Base-by-base conservation (phyloP, 2,329 filamentous ascomycete genomes). In the Penicillium sp. region DNA sequence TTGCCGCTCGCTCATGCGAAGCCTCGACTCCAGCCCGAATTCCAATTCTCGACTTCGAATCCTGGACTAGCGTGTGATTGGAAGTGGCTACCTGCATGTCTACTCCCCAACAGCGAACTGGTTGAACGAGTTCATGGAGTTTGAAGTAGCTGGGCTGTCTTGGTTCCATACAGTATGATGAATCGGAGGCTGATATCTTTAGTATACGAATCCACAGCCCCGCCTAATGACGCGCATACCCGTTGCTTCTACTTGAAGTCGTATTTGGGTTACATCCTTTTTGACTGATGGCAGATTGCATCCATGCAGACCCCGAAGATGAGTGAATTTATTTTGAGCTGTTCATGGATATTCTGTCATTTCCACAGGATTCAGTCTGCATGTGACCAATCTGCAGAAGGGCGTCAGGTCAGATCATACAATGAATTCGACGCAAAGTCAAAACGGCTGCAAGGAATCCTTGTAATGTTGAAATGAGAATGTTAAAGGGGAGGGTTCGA, bases 11-110 rank as follows among this genome's bases (percentile, higher is more conserved):
- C 57, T 29, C 49, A 57, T 61, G 51, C 40, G 31, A 63, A 56
- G 25, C 45, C 56, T 56, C 56, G 48, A 60, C 52, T 49, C 58
- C 62, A 60, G 63, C 29, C 61, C 43, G 43, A 38, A 42, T 64
- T 56, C 47, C 60, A 64, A 67, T 67, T 38, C 53, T 50, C 60
- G 58, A 47, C 50, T 61, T 25, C 15, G 31, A 25, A 48, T 68
- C 50, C 60, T 48, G 60, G 58, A 38, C 50, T 61, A 64, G 64
- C 62, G 67, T 61, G 69, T 71, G 70, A 71, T 73, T 60, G 31
- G 60, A 54, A 29, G 56, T 67, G 70, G 66, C 50, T 67, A 61
- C 66, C 62, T 73, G 70, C 70, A 73, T 64, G 37, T 12, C 35
- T 46, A 35, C 54, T 42, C 13, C 49, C 23, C 17, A 51, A 31